A percentile compares a stretch with the other conserved stretches of the same genome.
Conservation (phyloP, 768 basidiomycete species). For the Leucogyrophana mollusca region DNA sequence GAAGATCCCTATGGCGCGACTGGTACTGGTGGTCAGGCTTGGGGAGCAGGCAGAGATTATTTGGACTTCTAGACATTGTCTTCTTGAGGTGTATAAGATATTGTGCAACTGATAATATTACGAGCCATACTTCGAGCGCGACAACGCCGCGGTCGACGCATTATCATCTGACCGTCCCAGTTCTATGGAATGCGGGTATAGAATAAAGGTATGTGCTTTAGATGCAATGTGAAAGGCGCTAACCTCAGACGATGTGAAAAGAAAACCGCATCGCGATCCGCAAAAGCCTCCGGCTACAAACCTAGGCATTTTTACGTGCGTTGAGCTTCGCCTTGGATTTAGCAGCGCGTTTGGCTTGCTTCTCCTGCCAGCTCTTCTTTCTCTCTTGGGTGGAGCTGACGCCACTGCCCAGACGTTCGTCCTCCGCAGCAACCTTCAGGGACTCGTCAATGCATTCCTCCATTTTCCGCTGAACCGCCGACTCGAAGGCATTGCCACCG, state of each 20-base stretch:
- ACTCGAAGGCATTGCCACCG: conserved; percentile 21
- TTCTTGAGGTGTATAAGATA: neutral
- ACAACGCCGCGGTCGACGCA: too few species aligned
- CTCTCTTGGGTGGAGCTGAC: conserved; percentile 72
- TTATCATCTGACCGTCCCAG: too few species aligned
- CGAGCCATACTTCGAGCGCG: too few species aligned
- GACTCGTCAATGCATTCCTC: conserved; percentile 64
- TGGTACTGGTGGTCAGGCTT: conserved; percentile 38
- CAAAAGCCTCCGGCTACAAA: too few species aligned
- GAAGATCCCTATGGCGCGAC: conserved; percentile 53
- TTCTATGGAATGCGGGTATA: too few species aligned
- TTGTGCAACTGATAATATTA: neutral
- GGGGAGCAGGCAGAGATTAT: conserved; percentile 52
- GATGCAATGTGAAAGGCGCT: too few species aligned
- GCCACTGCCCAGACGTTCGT: conserved; percentile 53
- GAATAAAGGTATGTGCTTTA: too few species aligned
- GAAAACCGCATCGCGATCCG: too few species aligned
- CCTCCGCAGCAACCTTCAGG: conserved; percentile 39
- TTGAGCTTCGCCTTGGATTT: conserved; percentile 28
- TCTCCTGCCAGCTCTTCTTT: conserved; percentile 49
- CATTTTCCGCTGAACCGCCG: conserved; percentile 62
- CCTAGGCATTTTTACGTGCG: conserved; percentile 17
- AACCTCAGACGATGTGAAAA: too few species aligned
- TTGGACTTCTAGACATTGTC: conserved; percentile 45
- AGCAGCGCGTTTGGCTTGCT: conserved; percentile 35